Percentiles rank a stretch among this genome's conserved stretches.
Conservation (phyloP, 257 asterid species). For the Solanum clarkiae region DNA sequence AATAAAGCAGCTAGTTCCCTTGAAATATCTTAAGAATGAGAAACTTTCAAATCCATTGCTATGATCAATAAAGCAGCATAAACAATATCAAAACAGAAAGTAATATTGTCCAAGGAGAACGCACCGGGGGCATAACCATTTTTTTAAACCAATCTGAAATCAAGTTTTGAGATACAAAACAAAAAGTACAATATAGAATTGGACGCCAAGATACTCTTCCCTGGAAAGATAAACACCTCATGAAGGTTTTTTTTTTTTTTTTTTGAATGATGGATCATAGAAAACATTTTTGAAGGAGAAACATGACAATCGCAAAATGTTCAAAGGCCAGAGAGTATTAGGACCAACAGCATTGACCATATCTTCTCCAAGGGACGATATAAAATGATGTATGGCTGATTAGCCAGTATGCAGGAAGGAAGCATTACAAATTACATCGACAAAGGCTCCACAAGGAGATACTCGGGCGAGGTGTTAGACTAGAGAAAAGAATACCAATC, state of each 20-base stretch:
- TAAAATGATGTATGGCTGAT: slow-evolving; percentile 18
- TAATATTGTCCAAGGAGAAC: neutral
- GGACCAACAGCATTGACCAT: slow-evolving; percentile 40
- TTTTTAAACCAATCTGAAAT: neutral
- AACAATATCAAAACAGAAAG: neutral
- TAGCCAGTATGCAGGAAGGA: slow-evolving; percentile 19
- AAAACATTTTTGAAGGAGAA: slow-evolving; percentile 38
- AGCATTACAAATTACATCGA: slow-evolving; percentile 8
- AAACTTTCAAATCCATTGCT: neutral
- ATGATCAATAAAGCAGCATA: neutral
- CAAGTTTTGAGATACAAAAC: neutral
- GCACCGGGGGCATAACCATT: neutral
- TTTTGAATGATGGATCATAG: slow-evolving; percentile 27
- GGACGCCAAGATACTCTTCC: neutral
- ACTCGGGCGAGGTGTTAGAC: neutral
- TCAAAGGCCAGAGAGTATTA: slow-evolving; percentile 43
- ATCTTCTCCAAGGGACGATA: slow-evolving; percentile 45
- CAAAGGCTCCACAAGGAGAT: slow-evolving; percentile 8
- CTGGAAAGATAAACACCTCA: slow-evolving; percentile 3
- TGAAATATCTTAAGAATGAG: neutral
- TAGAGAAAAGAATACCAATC: neutral
- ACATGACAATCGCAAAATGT: slow-evolving; percentile 42
- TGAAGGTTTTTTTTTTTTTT: neutral
- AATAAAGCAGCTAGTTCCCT: neutral
- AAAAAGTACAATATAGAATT: neutral